Evolutionary conservation across 805 yeast genomes (phyloP), one percentile per base, ranked within the genome.

Genomic region (Barnettozyma vustinii): DNA sequence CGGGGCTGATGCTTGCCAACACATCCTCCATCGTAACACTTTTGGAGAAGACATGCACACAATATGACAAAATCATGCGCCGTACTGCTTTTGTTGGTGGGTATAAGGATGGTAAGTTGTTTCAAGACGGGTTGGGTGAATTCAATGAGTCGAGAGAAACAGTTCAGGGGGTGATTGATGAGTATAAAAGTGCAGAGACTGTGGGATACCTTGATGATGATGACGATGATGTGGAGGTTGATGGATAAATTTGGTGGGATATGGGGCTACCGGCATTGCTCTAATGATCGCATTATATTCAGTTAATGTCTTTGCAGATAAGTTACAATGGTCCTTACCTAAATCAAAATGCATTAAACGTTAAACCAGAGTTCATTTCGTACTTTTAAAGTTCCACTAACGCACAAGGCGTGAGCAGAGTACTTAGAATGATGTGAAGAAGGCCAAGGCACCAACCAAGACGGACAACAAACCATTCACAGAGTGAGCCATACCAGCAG

Each of bases 1-100:
- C 83, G 56, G 98, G 98, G 1, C 72, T 90, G 54, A 87, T 85
- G 81, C 70, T 94, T 21, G 78, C 95, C 5, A 94, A 94, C 65
- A 81, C 87, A 46, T 83, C 97, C 0, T 80, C 90, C 1, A 80
- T 92, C 10, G 75, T 82, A 2, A 75, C 81, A 13, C 69, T 89
- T 16, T 74, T 94, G 50, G 74, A 77, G 30, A 80, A 83, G 53
- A 81, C 86, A 0, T 73, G 90, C 30, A 75, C 73, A 44, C 92
- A 90, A 57, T 94, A 83, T 64, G 97, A 92, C 57, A 77, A 81
- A 43, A 75, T 94, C 47, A 86, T 86, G 58, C 79, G 79, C 42
- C 76, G 95, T 50, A 81, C 81, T 42, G 98, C 98, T 0, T 94
- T 91, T 61, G 68, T 92, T 46, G 90, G 86, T 52, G 83, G 83